Percentiles rank a stretch among this genome's conserved stretches.
Evolutionary conservation across 257 asterid species (phyloP).

Genomic region (Galeopsis tetrahit): DNA sequence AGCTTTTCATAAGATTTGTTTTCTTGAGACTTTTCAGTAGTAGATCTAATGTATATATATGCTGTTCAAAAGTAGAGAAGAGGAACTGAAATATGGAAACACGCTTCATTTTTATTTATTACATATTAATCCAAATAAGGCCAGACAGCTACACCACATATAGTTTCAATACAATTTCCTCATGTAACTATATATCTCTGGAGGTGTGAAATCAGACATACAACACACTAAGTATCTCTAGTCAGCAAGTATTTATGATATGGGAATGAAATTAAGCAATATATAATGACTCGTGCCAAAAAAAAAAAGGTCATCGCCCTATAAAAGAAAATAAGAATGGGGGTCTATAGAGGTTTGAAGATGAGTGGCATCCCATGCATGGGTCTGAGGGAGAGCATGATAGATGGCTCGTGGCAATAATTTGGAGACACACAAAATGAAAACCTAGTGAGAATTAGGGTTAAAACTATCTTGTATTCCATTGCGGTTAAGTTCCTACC

Average conservation of each 20-base stretch:
- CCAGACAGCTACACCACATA: neutral
- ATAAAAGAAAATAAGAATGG: no score
- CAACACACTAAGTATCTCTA: neutral
- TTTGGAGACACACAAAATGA: slow-evolving; percentile 70
- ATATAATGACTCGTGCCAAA: no score
- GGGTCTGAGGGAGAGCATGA: slow-evolving; percentile 86
- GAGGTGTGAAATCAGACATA: neutral
- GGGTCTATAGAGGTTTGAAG: slow-evolving; percentile 43
- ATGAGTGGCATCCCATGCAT: slow-evolving; percentile 71
- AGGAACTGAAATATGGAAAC: neutral
- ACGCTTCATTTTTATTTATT: neutral
- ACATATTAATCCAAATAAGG: neutral
- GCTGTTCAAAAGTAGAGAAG: neutral
- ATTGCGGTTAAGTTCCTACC: slow-evolving; percentile 70
- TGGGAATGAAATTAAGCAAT: neutral
- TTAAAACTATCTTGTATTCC: slow-evolving; percentile 78
- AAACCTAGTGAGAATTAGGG: slow-evolving; percentile 60
- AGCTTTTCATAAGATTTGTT: neutral
- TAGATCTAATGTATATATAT: no score
- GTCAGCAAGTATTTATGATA: neutral
- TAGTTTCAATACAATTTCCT: neutral
- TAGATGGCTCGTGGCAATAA: slow-evolving; percentile 67
- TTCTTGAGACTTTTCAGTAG: neutral
- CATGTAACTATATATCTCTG: neutral
- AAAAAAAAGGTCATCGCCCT: neutral